These are phyloP conservation scores for Vigna hirtella DNA, from an alignment of 306 rosid species.

Conservation along the genomic window DNA sequence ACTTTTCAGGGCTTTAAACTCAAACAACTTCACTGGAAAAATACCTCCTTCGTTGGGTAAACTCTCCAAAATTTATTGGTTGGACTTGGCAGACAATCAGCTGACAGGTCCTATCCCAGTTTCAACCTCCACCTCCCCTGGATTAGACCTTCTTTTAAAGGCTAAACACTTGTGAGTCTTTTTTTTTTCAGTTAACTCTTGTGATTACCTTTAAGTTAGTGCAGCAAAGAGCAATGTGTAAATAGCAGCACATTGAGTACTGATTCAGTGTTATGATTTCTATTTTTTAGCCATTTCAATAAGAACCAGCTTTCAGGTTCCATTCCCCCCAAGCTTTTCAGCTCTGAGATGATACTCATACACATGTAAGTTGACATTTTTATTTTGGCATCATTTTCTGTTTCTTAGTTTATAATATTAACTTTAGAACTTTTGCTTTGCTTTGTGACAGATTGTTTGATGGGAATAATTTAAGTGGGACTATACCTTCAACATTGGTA, in stretches of 20 bases:
- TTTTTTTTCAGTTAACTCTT: conserved; percentile 44
- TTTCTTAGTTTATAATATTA: conserved; percentile 19
- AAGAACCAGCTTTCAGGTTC: conserved; percentile 86
- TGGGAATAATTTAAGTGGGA: conserved; percentile 71
- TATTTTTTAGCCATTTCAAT: conserved; percentile 87
- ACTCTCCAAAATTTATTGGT: conserved; percentile 88
- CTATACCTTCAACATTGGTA: conserved; percentile 74
- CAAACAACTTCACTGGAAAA: conserved; percentile 76
- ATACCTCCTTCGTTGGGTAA: conserved; percentile 90
- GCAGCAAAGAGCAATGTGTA: not conserved
- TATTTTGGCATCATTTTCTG: not conserved
- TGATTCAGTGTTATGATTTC: conserved; percentile 19
- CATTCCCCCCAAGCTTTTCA: conserved; percentile 74
- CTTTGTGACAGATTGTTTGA: conserved; percentile 72
- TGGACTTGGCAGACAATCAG: conserved; percentile 86
- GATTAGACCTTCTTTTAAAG: conserved; percentile 79
- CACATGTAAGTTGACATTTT: conserved; percentile 71
- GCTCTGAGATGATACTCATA: conserved; percentile 76
- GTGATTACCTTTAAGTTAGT: conserved; percentile 43
- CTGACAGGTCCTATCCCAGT: conserved; percentile 76
- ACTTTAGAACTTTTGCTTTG: conserved; percentile 29
- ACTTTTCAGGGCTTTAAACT: conserved; percentile 80
- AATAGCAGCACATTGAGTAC: not conserved
- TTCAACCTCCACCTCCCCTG: conserved; percentile 63
- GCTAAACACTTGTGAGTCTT: conserved; percentile 89